Conservation (phyloP, 179 eudicot species). For the Camellia oleifera region DNA sequence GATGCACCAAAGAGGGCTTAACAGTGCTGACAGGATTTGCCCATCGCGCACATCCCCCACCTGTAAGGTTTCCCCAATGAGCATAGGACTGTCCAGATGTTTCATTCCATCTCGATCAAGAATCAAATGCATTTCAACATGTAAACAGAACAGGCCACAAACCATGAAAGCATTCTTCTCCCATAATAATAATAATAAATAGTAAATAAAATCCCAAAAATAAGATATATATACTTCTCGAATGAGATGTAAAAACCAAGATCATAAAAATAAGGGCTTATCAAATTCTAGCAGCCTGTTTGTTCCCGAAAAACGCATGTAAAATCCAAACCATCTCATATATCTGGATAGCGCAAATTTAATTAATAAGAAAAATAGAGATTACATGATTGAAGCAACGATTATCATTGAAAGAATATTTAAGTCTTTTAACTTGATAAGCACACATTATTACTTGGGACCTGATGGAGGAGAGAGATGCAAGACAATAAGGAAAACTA, state of each 20-base stretch:
- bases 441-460: conserved; percentile 8
- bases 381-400: not conserved
- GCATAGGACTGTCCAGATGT: not conserved
- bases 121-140: not conserved
- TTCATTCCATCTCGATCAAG: not conserved
- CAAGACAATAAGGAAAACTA: not conserved
- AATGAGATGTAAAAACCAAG: not conserved
- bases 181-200: not conserved
- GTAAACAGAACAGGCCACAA: not conserved
- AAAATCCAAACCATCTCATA: not conserved
- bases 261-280: not conserved
- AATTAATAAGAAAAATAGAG: not conserved
- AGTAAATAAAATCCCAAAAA: not conserved
- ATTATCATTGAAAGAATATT: not conserved
- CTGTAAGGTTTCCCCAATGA: not conserved
- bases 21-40: too few species aligned
- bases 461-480: not conserved
- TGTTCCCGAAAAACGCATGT: conserved; percentile 2
- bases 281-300: not conserved
- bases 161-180: not conserved
- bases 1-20: too few species aligned
- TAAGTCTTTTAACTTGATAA: not conserved
- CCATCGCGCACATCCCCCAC: too few species aligned
- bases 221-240: too few species aligned
- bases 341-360: not conserved